These are phyloP conservation scores for Symbiodinium natans DNA, from an alignment of 73 alveolate species.

Conservation along the genomic window DNA sequence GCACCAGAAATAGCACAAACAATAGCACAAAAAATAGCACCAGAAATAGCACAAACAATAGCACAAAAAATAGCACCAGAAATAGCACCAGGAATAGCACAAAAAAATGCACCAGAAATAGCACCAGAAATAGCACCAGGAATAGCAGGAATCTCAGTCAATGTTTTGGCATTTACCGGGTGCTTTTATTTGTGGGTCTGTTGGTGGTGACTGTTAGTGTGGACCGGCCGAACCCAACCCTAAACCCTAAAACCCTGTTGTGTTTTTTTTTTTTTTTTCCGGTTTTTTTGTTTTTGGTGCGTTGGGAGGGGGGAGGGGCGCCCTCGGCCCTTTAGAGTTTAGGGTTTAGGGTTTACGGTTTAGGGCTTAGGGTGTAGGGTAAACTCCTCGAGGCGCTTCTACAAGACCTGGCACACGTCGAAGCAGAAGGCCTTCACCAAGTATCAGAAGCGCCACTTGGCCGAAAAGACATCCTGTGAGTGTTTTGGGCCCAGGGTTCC, in stretches of 20 bases:
- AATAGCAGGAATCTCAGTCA: no score
- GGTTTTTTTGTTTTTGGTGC: not conserved
- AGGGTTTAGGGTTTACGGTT: conserved; percentile 94
- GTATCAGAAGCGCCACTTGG: conserved; percentile 93
- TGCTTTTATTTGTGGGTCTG: no score
- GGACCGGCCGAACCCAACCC: not conserved
- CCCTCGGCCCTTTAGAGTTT: not conserved
- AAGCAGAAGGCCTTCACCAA: conserved; percentile 97
- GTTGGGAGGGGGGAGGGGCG: not conserved
- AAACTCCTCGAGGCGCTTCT: conserved; percentile 99
- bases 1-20: no score
- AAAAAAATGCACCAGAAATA: no score
- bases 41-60: no score
- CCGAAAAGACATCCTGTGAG: not conserved
- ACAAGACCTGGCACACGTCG: conserved; percentile 98
- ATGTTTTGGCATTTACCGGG: no score
- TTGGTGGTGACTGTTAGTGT: no score
- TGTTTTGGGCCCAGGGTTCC: not conserved
- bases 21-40: no score
- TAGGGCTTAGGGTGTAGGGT: not conserved
- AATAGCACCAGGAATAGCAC: no score
- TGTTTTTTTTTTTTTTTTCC: not conserved
- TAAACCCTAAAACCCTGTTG: not conserved
- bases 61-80: no score
- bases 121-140: no score